A percentile compares a stretch with the other conserved stretches of the same genome.
Evolutionary conservation across 2,329 filamentous ascomycete genomes (phyloP).

Genomic region (Pseudonectria buxi): DNA sequence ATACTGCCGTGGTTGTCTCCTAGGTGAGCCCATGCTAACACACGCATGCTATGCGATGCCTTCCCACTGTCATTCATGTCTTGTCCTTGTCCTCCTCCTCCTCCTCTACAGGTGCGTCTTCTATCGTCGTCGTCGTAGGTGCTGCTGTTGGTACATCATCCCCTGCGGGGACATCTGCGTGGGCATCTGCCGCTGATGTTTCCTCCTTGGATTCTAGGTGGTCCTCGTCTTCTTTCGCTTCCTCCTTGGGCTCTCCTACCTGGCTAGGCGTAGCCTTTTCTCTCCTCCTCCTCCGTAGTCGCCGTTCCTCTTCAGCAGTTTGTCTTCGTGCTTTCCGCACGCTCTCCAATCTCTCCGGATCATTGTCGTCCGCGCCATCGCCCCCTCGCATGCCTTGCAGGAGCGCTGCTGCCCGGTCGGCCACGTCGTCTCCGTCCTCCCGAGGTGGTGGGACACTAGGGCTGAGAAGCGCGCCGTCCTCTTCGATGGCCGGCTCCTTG

Average conservation of each 20-base stretch:
- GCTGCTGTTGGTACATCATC: conserved; percentile 16
- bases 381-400: conserved; percentile 75
- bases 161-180: conserved; percentile 7
- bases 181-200: conserved; percentile 5
- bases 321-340: conserved; percentile 58
- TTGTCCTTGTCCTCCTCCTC: conserved; percentile 13
- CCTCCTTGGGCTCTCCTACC: conserved; percentile 20
- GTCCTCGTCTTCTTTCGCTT: conserved; percentile 4
- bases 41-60: conserved; percentile 18
- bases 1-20: conserved; percentile 14
- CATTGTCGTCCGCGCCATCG: conserved; percentile 47
- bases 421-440: conserved; percentile 63
- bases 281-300: conserved; percentile 58
- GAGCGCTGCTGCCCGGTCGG: conserved; percentile 74
- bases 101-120: conserved; percentile 9
- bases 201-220: conserved; percentile 4
- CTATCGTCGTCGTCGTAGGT: conserved; percentile 9
- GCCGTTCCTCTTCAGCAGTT: conserved; percentile 72
- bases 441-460: conserved; percentile 40
- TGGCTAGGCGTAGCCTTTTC: conserved; percentile 46
- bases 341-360: conserved; percentile 47
- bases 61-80: conserved; percentile 10
- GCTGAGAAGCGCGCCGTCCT: conserved; percentile 46
- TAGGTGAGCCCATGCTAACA: conserved; percentile 8
- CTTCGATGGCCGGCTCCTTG: conserved; percentile 33